Evolutionary conservation across 164 flowering plant species (phyloP), one percentile per base, ranked within the genome.

Genomic region (Sedum album): DNA sequence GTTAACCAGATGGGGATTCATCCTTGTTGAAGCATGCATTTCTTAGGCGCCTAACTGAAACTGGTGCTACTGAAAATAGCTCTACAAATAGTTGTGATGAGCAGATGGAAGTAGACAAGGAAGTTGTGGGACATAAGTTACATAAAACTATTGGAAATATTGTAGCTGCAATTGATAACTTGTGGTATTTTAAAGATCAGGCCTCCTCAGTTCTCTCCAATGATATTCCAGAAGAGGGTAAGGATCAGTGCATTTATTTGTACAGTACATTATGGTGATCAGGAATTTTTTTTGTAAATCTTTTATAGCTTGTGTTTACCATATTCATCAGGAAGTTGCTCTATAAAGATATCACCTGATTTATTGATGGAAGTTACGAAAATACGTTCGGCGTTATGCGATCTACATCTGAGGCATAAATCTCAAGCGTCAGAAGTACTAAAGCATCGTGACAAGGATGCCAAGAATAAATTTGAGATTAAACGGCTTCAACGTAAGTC

Each of bases 61-160:
- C 85, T 6, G 97, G 96, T 78, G 95, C 97, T 35, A 88, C 96
- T 69, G 95, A 89, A 72, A 82, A 81, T 79, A 85, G 91, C 78
- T 88, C 86, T 20, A 57, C 76, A 21, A 66, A 74, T 78, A 70
- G 72, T 39, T 72, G 76, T 36, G 53, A 71, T 26, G 74, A 77
- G 71, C 73, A 79, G 70, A 65, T 73, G 72, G 82, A 82, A 65
- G 91, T 74, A 46, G 77, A 76, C 69, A 60, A 68, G 17, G 69
- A 70, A 51, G 72, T 65, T 6, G 66, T 75, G 10, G 48, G 68
- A 68, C 75, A 74, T 60, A 79, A 69, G 44, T 75, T 79, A 25
- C 75, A 57, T 72, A 78, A 73, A 48, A 80, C 80, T 41, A 26
- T 87, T 48, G n/a, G 30, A 30, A 87, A 83, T 81, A 74, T 90